Conservation (phyloP, 192 early-diverging fungal species). For the Umbelopsis sp. region DNA sequence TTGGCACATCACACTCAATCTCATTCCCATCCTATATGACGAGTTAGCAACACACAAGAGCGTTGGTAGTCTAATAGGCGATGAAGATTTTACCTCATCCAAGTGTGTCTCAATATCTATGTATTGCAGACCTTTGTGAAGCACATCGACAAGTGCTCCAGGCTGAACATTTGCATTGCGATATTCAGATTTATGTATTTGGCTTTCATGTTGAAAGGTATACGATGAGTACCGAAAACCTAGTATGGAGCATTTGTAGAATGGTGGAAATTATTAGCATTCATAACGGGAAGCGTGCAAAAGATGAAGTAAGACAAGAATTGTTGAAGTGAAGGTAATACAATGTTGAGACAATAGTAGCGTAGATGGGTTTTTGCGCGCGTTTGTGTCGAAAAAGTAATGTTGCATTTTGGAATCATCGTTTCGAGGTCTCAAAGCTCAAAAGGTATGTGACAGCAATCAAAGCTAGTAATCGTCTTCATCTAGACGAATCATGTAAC, state of each 20-base stretch:
- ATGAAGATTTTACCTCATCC: constrained; percentile 56
- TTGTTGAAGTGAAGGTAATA: not conserved
- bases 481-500: not conserved
- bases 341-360: too few species aligned
- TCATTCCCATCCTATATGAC: constrained; percentile 72
- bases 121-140: constrained; percentile 93
- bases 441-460: not conserved
- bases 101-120: constrained; percentile 88
- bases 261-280: not conserved
- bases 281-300: not conserved
- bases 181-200: constrained; percentile 64
- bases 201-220: constrained; percentile 84
- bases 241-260: constrained; percentile 28
- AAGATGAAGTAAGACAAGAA: not conserved
- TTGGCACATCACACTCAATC: constrained; percentile 70
- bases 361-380: too few species aligned
- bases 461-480: not conserved
- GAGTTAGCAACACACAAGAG: not conserved
- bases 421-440: not conserved
- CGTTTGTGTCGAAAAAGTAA: not conserved
- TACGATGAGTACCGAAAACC: constrained; percentile 87
- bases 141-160: constrained; percentile 79
- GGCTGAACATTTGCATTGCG: constrained; percentile 70
- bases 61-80: not conserved
- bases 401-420: not conserved